phyloP scores from a whole-genome alignment of 192 early-diverging fungal genomes.

The Pilaira anomala region DNA sequence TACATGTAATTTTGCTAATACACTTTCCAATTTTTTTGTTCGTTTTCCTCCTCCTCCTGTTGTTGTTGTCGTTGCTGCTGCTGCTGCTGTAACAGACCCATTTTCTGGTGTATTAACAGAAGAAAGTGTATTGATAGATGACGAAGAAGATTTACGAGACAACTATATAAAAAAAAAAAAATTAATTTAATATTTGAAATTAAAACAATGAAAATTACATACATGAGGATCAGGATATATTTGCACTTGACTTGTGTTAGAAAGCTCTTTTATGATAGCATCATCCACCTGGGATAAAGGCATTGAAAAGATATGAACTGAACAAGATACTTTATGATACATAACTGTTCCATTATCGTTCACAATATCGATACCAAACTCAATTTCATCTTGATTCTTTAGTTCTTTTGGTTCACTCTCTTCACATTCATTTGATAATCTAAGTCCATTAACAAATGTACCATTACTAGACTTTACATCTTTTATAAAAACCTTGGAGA shows the following conservation, averaged over 20 bases:
- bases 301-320: slow-evolving; percentile 15
- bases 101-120: neutral
- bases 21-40: slow-evolving; percentile 3
- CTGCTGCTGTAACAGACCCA: neutral
- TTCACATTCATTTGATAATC: slow-evolving; percentile 64
- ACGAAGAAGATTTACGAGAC: slow-evolving; percentile 12
- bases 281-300: slow-evolving; percentile 19
- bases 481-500: slow-evolving; percentile 57
- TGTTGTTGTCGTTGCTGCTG: neutral
- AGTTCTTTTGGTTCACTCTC: slow-evolving; percentile 59
- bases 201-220: neutral
- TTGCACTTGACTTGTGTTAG: slow-evolving; percentile 10
- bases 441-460: slow-evolving; percentile 72
- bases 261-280: slow-evolving; percentile 17
- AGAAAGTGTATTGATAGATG: slow-evolving; percentile 15
- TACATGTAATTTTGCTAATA: slow-evolving; percentile 25
- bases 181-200: too few species aligned
- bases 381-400: slow-evolving; percentile 58
- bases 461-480: slow-evolving; percentile 81
- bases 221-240: slow-evolving; percentile 19
- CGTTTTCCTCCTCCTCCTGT: neutral
- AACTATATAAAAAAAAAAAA: neutral
- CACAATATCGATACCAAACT: slow-evolving; percentile 81
- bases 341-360: slow-evolving; percentile 59
- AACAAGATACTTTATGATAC: slow-evolving; percentile 36